Conservation (phyloP, 768 basidiomycete species). For the Harrya chromipes region DNA sequence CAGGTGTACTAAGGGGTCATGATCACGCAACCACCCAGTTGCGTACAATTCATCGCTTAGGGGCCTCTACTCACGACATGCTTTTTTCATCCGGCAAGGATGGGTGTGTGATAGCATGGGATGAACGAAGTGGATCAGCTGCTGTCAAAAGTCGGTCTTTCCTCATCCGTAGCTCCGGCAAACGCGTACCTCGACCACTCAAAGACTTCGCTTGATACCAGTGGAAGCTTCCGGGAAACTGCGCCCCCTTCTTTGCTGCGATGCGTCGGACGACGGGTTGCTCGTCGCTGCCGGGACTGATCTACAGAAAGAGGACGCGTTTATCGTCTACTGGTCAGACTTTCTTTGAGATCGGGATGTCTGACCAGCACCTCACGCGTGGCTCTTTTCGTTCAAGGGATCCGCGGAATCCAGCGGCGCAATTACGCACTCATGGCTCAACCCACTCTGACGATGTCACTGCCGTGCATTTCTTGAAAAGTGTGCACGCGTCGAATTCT, state of each 20-base stretch:
- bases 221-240: slow-evolving; percentile 47
- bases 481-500: slow-evolving; percentile 29
- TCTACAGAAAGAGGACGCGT: slow-evolving; percentile 75
- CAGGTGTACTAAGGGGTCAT: slow-evolving; percentile 55
- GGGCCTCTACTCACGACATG: slow-evolving; percentile 38
- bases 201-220: slow-evolving; percentile 31
- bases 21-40: slow-evolving; percentile 55
- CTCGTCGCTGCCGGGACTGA: slow-evolving; percentile 84
- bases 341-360: neutral
- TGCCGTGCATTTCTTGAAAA: slow-evolving; percentile 51
- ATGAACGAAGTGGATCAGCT: slow-evolving; percentile 52
- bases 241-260: slow-evolving; percentile 58
- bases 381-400: slow-evolving; percentile 53
- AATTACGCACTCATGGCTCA: slow-evolving; percentile 72
- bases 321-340: slow-evolving; percentile 78
- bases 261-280: slow-evolving; percentile 65
- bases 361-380: slow-evolving; percentile 3
- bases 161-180: neutral
- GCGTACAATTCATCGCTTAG: slow-evolving; percentile 41
- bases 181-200: slow-evolving; percentile 35
- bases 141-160: slow-evolving; percentile 57
- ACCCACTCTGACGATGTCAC: slow-evolving; percentile 96
- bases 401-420: slow-evolving; percentile 68
- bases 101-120: slow-evolving; percentile 73
- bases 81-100: slow-evolving; percentile 70